These are phyloP conservation scores for Pleurotus pulmonarius DNA, from an alignment of 768 basidiomycete genomes.

Conservation along the genomic window DNA sequence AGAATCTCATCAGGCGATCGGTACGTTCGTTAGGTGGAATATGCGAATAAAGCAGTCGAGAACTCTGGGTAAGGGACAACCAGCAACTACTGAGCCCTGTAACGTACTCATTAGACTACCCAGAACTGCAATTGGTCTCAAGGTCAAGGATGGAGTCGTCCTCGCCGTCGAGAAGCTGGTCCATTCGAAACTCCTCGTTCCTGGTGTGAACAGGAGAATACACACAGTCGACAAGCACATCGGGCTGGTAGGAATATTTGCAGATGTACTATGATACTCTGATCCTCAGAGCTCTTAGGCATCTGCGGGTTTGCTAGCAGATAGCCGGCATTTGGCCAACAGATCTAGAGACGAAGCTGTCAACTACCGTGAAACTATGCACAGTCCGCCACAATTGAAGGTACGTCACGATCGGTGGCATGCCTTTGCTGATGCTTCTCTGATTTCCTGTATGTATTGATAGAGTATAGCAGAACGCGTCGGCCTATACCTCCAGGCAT, in stretches of 20 bases:
- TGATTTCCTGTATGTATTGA: background rate
- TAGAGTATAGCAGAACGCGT: constrained; percentile 64
- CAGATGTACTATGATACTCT: background rate
- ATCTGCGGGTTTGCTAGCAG: constrained; percentile 89
- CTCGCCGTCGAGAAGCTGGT: constrained; percentile 98
- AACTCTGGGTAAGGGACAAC: constrained; percentile 76
- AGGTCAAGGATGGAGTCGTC: constrained; percentile 91
- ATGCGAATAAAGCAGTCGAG: constrained; percentile 98
- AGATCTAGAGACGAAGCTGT: constrained; percentile 82
- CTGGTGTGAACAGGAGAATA: constrained; percentile 89
- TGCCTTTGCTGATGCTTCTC: background rate
- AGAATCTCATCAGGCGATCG: constrained; percentile 5
- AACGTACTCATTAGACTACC: background rate
- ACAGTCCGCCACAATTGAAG: constrained; percentile 74
- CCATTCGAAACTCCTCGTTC: constrained; percentile 93
- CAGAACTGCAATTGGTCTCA: constrained; percentile 94
- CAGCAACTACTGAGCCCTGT: constrained; percentile 3
- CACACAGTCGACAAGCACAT: constrained; percentile 92
- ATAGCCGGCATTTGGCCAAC: constrained; percentile 84
- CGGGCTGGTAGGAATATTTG: constrained; percentile 61
- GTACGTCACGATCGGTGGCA: constrained; percentile 33
- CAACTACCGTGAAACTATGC: constrained; percentile 69
- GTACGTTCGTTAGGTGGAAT: constrained; percentile 70
- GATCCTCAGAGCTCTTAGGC: constrained; percentile 47
- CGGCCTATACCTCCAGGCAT: constrained; percentile 87